These are phyloP conservation scores for Metschnikowia amazonensis DNA, from an alignment of 805 yeast genomes.

Conservation along the genomic window DNA sequence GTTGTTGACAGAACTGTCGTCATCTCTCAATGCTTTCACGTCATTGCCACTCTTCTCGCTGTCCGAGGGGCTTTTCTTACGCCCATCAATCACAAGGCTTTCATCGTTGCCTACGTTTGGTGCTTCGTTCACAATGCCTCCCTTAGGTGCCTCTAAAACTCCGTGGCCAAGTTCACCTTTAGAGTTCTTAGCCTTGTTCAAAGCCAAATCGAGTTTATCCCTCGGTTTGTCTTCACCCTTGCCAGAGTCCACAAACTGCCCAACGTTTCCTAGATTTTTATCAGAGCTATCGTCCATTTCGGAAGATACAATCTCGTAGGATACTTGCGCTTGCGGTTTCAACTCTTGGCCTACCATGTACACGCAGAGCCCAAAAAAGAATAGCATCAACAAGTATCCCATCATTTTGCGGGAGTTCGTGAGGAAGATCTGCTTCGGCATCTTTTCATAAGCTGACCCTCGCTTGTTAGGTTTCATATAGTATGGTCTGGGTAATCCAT, in stretches of 20 bases:
- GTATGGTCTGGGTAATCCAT: conserved; percentile 45
- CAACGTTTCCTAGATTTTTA: conserved; percentile 26
- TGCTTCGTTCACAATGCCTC: conserved; percentile 45
- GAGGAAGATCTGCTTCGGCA: conserved; percentile 31
- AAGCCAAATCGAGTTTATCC: conserved; percentile 35
- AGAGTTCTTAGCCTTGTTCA: conserved; percentile 35
- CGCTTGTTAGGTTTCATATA: conserved; percentile 42
- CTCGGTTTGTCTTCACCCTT: conserved; percentile 31
- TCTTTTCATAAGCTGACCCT: conserved; percentile 33
- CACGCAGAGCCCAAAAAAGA: conserved; percentile 31
- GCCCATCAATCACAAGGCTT: conserved; percentile 21
- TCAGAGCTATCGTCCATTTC: conserved; percentile 5
- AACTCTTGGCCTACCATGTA: conserved; percentile 37
- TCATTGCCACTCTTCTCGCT: conserved; percentile 8
- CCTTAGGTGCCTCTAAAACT: conserved; percentile 43
- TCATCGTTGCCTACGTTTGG: conserved; percentile 41
- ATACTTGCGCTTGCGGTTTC: conserved; percentile 25
- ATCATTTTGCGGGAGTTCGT: conserved; percentile 35
- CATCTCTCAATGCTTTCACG: conserved; percentile 13
- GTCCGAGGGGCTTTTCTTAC: conserved; percentile 6
- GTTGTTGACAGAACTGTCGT: background rate
- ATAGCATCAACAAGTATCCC: conserved; percentile 36
- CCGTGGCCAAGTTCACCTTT: conserved; percentile 40
- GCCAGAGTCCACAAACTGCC: conserved; percentile 25
- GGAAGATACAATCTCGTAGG: conserved; percentile 25